These are phyloP conservation scores for Rubus parviflorus DNA, from an alignment of 306 rosid genomes.

Conservation along the genomic window DNA sequence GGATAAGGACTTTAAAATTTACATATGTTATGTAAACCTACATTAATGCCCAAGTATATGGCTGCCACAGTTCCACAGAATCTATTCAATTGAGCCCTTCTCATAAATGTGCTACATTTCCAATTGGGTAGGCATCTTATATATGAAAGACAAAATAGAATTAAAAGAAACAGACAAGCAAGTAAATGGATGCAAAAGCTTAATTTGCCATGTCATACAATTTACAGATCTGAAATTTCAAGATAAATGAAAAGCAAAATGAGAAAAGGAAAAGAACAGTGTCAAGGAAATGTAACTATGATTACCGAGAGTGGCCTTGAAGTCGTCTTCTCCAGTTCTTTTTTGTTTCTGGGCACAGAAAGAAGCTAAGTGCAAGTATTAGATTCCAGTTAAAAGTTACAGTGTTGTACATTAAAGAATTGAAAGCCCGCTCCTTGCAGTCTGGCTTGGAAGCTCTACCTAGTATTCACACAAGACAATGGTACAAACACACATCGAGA, in stretches of 20 bases:
- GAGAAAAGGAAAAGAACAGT: conserved; percentile 26
- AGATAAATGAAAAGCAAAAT: conserved; percentile 7
- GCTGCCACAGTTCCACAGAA: not conserved
- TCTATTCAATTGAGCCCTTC: not conserved
- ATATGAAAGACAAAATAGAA: not conserved
- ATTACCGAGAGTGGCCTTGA: conserved; percentile 43
- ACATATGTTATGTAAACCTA: too few species aligned
- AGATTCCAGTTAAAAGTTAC: conserved; percentile 66
- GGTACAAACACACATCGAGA: conserved; percentile 42
- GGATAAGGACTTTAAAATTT: not conserved
- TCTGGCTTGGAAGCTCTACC: conserved; percentile 55
- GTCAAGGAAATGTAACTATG: conserved; percentile 45
- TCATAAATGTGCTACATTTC: not conserved
- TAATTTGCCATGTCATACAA: conserved; percentile 33
- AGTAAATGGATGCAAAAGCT: conserved; percentile 20
- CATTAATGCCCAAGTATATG: not conserved
- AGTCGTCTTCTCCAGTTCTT: conserved; percentile 44
- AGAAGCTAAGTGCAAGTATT: conserved; percentile 64
- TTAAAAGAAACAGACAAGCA: not conserved
- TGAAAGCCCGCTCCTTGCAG: conserved; percentile 55
- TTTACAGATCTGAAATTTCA: conserved; percentile 27
- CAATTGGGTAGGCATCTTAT: not conserved
- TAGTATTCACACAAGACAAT: conserved; percentile 82
- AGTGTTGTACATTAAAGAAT: conserved; percentile 69
- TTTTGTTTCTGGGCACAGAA: conserved; percentile 31